A percentile compares a stretch with the other conserved stretches of the same genome.
Evolutionary conservation across 2,329 filamentous ascomycete genomes (phyloP).

Genomic region (Fusarium zealandicum): DNA sequence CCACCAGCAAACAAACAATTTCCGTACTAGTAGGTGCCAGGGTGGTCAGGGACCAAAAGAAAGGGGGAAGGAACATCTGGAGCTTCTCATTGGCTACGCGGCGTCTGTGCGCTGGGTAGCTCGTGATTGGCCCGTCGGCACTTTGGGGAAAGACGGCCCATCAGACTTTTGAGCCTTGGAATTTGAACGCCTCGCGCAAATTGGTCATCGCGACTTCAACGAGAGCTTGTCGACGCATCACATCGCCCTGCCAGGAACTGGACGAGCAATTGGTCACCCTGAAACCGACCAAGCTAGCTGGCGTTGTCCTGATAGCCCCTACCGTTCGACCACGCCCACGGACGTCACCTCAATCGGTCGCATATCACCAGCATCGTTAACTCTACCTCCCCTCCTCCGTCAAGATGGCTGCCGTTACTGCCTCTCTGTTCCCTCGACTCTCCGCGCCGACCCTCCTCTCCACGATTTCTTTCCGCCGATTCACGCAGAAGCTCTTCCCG

Average conservation of each 20-base stretch:
- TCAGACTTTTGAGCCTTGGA: slow-evolving; percentile 44
- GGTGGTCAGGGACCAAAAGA: slow-evolving; percentile 49
- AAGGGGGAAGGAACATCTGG: slow-evolving; percentile 52
- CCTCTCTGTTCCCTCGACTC: slow-evolving; percentile 64
- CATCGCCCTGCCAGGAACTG: slow-evolving; percentile 8
- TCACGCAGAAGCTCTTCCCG: slow-evolving; percentile 58
- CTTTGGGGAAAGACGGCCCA: slow-evolving; percentile 37
- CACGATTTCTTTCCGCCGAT: slow-evolving; percentile 55
- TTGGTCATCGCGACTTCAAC: slow-evolving; percentile 32
- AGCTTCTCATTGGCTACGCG: slow-evolving; percentile 43
- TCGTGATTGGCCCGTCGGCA: slow-evolving; percentile 44
- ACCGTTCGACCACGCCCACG: neutral
- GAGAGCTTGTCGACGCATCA: slow-evolving; percentile 23
- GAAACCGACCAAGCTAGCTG: neutral
- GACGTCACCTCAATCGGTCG: slow-evolving; percentile 12
- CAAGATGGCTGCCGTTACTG: slow-evolving; percentile 54
- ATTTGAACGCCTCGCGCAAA: slow-evolving; percentile 36
- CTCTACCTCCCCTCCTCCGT: slow-evolving; percentile 16
- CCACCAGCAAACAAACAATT: slow-evolving; percentile 58
- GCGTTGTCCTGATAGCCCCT: neutral
- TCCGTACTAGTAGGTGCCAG: slow-evolving; percentile 49
- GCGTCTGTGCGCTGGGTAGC: slow-evolving; percentile 42
- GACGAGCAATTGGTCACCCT: slow-evolving; percentile 12
- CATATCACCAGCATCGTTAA: slow-evolving; percentile 15
- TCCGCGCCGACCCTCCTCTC: slow-evolving; percentile 52